Percentiles rank a stretch among this genome's conserved stretches.
Conservation (phyloP, 805 yeast genomes). For the Zygoascus tannicola region DNA sequence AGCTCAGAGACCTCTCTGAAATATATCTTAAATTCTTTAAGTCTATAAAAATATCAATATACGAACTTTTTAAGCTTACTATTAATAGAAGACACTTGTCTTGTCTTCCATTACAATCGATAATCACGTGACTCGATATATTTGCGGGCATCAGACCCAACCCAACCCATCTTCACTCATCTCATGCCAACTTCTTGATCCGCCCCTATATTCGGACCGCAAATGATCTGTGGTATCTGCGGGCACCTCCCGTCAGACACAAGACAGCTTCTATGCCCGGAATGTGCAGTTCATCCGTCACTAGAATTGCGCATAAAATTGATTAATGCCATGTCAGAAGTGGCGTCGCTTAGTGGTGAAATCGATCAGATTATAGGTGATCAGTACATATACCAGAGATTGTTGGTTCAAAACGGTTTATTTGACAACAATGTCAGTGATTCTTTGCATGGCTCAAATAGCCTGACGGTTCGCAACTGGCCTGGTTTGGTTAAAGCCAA, state of each 20-base stretch:
- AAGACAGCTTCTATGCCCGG: conserved; percentile 14
- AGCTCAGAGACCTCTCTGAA: no score
- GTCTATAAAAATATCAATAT: no score
- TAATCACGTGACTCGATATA: no score
- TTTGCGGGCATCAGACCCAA: no score
- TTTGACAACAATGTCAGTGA: not conserved
- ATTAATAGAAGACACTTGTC: no score
- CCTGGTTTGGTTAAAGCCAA: not conserved
- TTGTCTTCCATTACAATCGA: no score
- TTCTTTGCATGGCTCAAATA: not conserved
- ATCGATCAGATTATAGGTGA: conserved; percentile 7
- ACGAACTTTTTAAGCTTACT: no score
- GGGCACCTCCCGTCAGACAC: conserved; percentile 9
- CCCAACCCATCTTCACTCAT: no score
- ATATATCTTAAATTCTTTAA: no score
- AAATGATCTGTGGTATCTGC: conserved; percentile 15
- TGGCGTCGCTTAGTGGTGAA: conserved; percentile 9
- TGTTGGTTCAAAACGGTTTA: not conserved
- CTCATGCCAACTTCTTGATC: no score
- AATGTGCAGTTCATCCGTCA: conserved; percentile 14
- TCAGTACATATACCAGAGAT: not conserved
- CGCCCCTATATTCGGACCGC: no score
- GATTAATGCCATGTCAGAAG: conserved; percentile 12
- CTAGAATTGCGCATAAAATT: conserved; percentile 15
- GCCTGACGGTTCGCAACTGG: not conserved